Conservation (phyloP, 2,329 filamentous ascomycete genomes). For the Exophiala viscosa region DNA sequence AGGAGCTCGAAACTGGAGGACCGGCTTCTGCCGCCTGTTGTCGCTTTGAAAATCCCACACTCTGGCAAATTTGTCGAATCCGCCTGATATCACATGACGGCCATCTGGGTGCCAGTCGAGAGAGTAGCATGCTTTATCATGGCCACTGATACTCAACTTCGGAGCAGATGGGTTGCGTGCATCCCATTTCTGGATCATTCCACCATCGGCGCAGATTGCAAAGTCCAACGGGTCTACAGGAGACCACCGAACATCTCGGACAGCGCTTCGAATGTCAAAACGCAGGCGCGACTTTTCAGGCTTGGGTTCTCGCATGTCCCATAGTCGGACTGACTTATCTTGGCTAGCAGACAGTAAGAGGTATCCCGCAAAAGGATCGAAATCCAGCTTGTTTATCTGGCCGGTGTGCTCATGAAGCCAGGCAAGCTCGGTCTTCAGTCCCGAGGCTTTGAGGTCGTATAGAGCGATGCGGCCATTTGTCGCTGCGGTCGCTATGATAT, state of each 20-base stretch:
- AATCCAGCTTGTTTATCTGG: slow-evolving; percentile 63
- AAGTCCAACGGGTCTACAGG: slow-evolving; percentile 56
- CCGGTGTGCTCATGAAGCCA: slow-evolving; percentile 62
- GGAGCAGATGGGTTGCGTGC: slow-evolving; percentile 55
- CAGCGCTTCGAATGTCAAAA: slow-evolving; percentile 54
- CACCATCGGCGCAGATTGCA: slow-evolving; percentile 62
- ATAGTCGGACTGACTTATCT: slow-evolving; percentile 61
- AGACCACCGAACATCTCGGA: slow-evolving; percentile 64
- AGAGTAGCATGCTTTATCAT: slow-evolving; percentile 58
- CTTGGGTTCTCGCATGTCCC: slow-evolving; percentile 58
- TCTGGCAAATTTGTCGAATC: slow-evolving; percentile 59
- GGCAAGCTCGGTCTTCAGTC: slow-evolving; percentile 57
- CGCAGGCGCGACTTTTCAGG: slow-evolving; percentile 43
- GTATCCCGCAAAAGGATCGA: slow-evolving; percentile 60
- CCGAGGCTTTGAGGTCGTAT: slow-evolving; percentile 51
- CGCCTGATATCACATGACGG: slow-evolving; percentile 61
- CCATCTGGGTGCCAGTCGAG: slow-evolving; percentile 67
- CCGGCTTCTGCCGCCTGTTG: slow-evolving; percentile 56
- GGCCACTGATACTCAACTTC: slow-evolving; percentile 59
- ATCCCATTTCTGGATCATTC: slow-evolving; percentile 63
- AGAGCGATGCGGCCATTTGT: slow-evolving; percentile 63
- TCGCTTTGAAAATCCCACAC: slow-evolving; percentile 62
- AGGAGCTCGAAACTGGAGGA: slow-evolving; percentile 57
- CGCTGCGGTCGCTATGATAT: slow-evolving; percentile 61
- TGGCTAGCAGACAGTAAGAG: slow-evolving; percentile 62